Conservation (phyloP, 768 basidiomycete species). For the Cystobasidium ongulense region DNA sequence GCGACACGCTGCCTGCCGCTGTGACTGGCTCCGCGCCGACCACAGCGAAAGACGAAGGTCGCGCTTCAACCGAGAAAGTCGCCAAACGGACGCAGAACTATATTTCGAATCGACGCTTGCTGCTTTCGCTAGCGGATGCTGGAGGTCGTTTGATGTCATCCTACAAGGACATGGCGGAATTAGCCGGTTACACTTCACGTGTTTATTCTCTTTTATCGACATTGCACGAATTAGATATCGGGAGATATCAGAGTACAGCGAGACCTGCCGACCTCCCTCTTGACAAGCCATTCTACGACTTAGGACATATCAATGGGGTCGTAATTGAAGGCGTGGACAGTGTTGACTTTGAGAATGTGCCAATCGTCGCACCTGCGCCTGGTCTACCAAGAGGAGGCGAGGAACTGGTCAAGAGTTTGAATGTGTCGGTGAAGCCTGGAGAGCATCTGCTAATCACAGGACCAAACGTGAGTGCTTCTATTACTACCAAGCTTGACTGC, state of each 20-base stretch:
- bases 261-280: constrained; percentile 47
- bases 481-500: background rate
- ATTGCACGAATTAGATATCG: constrained; percentile 59
- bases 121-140: constrained; percentile 91
- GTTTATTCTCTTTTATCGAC: constrained; percentile 81
- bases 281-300: constrained; percentile 53
- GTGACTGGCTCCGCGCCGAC: background rate
- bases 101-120: constrained; percentile 80
- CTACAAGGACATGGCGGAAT: constrained; percentile 86
- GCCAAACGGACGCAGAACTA: constrained; percentile 60
- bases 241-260: constrained; percentile 48
- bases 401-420: constrained; percentile 64
- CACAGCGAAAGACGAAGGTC: constrained; percentile 6
- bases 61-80: constrained; percentile 41
- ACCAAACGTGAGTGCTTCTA: constrained; percentile 46
- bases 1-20: constrained; percentile 18
- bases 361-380: constrained; percentile 48
- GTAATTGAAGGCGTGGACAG: constrained; percentile 14
- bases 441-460: constrained; percentile 92
- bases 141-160: constrained; percentile 94
- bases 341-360: constrained; percentile 45
- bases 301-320: constrained; percentile 61
- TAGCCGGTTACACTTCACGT: constrained; percentile 86
- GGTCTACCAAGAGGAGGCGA: constrained; percentile 46
- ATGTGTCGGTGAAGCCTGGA: constrained; percentile 56